Base-by-base conservation (phyloP, 2,329 filamentous ascomycete genomes). In the Microcyclospora pomicola region DNA sequence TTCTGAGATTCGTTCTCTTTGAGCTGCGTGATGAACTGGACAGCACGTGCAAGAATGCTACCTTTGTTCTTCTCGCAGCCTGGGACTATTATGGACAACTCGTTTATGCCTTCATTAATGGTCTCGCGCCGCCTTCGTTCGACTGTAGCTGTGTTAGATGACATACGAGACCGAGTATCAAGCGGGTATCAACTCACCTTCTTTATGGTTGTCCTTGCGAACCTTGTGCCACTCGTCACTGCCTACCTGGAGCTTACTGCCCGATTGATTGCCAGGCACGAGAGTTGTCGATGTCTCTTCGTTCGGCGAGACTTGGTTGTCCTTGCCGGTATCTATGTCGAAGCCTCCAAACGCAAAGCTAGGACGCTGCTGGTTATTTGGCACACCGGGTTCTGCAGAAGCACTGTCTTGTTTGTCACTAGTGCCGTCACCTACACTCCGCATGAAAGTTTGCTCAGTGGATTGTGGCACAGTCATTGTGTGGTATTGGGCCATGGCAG, bases 11-110 rank as follows among this genome's bases (percentile, higher is more conserved):
- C 88, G 50, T 94, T 92, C 59, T 95, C 86, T 59, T 91, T 92
- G 12, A 98, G 73, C 55, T 95, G 86, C 9, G 78, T 82, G 57
- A 98, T 96, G 65, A 94, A 96, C 46, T 85, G 79, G 9, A 95
- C 88, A 0, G 91, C 86, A 27, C 88, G 83, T 57, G 92, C 83
- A 29, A 98, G 68, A 47, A 98, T 96, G 2, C 86, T 92, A 1
- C 91, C 91, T 64, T 98, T 98, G 68, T 98, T 96, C 71, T 96
- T 98, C 63, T 98, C 91, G 54, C 88, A 95, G 11, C 86, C 86
- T 0, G 91, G 91, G 0, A 98, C 91, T 48, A 98, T 93, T 66
- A 95, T 96, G 49, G 88, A 84, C 24, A 98, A 75, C 61, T 96
- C 91, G 55, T 95, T 96, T 51, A 98, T 98, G 35, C 91, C 91